A percentile compares a stretch with the other conserved stretches of the same genome.
These are phyloP conservation scores for Dillenia turbinata DNA, from an alignment of 164 flowering plant genomes.

Conservation along the genomic window DNA sequence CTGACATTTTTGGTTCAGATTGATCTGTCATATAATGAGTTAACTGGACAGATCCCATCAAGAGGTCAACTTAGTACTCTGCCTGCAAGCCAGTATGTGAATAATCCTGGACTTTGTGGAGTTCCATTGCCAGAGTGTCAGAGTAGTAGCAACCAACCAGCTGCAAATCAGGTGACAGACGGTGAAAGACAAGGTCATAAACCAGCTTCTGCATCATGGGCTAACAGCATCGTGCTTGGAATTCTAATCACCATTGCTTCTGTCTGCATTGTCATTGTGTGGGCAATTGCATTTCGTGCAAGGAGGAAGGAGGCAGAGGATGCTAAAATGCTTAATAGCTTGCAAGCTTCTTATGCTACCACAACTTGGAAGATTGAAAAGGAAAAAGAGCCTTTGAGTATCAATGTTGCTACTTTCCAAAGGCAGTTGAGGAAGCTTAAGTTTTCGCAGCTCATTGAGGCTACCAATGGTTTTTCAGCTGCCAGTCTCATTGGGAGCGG, in stretches of 20 bases:
- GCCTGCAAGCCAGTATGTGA: conserved; percentile 69
- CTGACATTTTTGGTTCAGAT: conserved; percentile 83
- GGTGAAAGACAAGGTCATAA: conserved; percentile 11
- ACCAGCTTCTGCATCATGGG: conserved; percentile 47
- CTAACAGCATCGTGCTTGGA: conserved; percentile 71
- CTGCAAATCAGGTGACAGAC: conserved; percentile 8
- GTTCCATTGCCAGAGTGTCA: conserved; percentile 74
- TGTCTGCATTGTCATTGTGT: conserved; percentile 57
- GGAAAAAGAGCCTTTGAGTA: conserved; percentile 83
- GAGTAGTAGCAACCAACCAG: conserved; percentile 16
- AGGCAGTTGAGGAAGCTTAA: conserved; percentile 57
- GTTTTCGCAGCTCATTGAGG: conserved; percentile 66
- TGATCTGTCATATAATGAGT: conserved; percentile 71
- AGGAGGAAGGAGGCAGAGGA: conserved; percentile 59
- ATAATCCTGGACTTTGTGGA: conserved; percentile 94
- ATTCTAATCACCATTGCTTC: conserved; percentile 59
- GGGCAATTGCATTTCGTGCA: conserved; percentile 73
- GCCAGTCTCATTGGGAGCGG: conserved; percentile 65
- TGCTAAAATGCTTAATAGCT: conserved; percentile 58
- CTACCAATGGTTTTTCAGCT: conserved; percentile 70
- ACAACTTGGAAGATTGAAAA: conserved; percentile 90
- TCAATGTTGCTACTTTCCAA: conserved; percentile 75
- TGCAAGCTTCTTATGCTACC: conserved; percentile 62
- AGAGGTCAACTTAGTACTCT: conserved; percentile 87
- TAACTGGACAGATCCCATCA: conserved; percentile 75